phyloP scores from a whole-genome alignment of 306 rosid genomes.

The Arachis stenosperma region DNA sequence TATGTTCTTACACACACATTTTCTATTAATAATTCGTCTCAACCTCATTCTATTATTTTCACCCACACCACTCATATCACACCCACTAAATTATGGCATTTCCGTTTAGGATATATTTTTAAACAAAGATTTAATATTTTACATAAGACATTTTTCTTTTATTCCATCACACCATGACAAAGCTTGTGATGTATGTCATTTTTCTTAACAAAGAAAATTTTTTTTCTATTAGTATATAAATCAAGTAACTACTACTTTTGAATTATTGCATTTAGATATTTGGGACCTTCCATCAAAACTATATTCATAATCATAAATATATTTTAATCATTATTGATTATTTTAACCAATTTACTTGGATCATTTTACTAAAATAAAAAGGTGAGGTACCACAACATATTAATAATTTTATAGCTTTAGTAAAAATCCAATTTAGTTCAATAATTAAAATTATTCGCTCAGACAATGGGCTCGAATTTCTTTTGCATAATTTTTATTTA shows the following conservation, averaged over 20 bases:
- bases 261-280: too few species aligned
- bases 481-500: too few species aligned
- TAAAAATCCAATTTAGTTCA: not conserved
- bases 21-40: too few species aligned
- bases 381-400: not conserved
- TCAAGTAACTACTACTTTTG: too few species aligned
- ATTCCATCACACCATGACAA: not conserved
- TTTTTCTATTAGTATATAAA: not conserved
- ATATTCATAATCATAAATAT: not conserved
- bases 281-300: too few species aligned
- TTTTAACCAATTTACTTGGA: not conserved
- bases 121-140: not conserved
- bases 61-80: not conserved
- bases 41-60: too few species aligned
- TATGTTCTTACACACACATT: too few species aligned
- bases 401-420: not conserved
- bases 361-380: not conserved
- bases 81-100: not conserved
- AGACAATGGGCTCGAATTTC: too few species aligned
- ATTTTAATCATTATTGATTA: not conserved
- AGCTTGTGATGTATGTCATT: not conserved
- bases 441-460: too few species aligned
- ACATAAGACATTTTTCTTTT: not conserved
- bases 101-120: not conserved
- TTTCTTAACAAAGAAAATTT: not conserved